Conservation (phyloP, 352 stramenopile genomes). For the Aphanomyces invadans region DNA sequence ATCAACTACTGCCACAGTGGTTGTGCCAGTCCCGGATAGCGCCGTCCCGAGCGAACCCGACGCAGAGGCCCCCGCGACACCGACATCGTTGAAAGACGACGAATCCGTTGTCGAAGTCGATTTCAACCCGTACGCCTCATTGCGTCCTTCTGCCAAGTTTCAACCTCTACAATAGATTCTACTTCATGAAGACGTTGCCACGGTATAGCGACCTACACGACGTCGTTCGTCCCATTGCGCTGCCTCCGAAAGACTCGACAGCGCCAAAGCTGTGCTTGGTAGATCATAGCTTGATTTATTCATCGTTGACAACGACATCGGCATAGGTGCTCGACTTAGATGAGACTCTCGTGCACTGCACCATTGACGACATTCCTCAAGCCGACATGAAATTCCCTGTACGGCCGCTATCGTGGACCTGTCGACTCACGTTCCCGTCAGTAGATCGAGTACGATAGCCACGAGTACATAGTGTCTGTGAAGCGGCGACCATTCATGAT, state of each 20-base stretch:
- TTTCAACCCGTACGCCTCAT: constrained; percentile 62
- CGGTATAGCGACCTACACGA: constrained; percentile 68
- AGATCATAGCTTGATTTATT: background rate
- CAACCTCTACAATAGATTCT: constrained; percentile 40
- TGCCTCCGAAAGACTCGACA: constrained; percentile 45
- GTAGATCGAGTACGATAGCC: constrained; percentile 90
- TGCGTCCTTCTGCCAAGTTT: background rate
- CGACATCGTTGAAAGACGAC: constrained; percentile 29
- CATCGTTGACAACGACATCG: background rate
- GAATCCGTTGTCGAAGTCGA: constrained; percentile 43
- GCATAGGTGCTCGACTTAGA: constrained; percentile 94
- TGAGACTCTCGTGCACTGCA: constrained; percentile 99
- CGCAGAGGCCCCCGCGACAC: constrained; percentile 30
- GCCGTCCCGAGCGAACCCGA: constrained; percentile 26
- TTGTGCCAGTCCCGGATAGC: background rate
- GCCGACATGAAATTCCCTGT: constrained; percentile 95
- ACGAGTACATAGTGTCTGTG: constrained; percentile 95
- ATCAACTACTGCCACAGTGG: background rate
- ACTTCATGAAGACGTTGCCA: constrained; percentile 80
- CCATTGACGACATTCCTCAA: constrained; percentile 90
- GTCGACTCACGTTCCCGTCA: too few relatives aligned
- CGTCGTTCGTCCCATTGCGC: constrained; percentile 39
- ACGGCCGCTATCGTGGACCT: constrained; percentile 10
- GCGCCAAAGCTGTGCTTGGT: constrained; percentile 69
- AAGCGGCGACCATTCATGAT: constrained; percentile 93